Evolutionary conservation across 371 early-diverging fungal species (phyloP).

Genomic region (Zychaea mexicana): DNA sequence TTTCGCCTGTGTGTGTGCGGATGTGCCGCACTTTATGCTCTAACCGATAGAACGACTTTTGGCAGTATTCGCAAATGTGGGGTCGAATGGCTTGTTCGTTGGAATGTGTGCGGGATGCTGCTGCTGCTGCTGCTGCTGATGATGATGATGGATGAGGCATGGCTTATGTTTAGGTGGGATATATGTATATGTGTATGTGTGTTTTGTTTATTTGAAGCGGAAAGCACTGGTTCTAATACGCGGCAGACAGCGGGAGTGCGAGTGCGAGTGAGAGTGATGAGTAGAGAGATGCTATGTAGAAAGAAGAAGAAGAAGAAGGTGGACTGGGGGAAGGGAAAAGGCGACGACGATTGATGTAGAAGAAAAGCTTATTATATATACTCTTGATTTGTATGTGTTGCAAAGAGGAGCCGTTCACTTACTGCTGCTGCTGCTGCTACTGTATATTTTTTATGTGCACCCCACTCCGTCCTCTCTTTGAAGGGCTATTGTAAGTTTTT

Average conservation of each 20-base stretch:
- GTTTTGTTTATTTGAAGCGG: no score
- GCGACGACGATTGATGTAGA: background rate
- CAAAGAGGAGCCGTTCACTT: background rate
- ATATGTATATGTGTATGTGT: no score
- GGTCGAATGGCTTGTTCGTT: conserved; percentile 43
- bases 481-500: background rate
- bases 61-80: conserved; percentile 74
- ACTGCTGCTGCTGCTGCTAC: background rate
- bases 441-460: background rate
- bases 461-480: background rate
- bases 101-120: background rate
- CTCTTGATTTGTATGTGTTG: background rate
- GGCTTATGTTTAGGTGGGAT: no score
- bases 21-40: conserved; percentile 84
- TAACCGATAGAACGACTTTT: conserved; percentile 75
- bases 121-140: background rate
- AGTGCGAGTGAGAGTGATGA: no score
- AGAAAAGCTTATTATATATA: background rate
- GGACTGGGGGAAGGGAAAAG: background rate
- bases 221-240: no score
- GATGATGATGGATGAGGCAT: background rate
- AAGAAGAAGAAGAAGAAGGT: background rate
- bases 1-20: conserved; percentile 89
- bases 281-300: no score
- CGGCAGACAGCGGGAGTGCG: no score